These are phyloP conservation scores for Furcasterigmium sp. DNA, from an alignment of 2,329 filamentous ascomycete species.

Conservation along the genomic window DNA sequence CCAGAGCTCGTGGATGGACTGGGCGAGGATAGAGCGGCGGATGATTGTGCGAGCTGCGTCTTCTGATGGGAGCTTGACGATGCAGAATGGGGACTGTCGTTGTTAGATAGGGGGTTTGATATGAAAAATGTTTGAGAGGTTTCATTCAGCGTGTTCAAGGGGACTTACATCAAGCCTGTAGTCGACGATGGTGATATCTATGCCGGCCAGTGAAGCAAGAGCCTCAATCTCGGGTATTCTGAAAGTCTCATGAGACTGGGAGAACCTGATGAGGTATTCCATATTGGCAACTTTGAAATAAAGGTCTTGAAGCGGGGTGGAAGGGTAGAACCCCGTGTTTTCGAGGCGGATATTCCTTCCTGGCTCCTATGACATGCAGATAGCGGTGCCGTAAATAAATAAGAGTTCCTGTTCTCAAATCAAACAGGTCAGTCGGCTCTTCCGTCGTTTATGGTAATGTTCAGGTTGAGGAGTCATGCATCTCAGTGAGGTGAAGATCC, in stretches of 20 bases:
- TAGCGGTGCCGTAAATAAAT: too few relatives aligned
- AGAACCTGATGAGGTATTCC: conserved; percentile 86
- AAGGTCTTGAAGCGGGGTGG: background rate
- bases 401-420: too few relatives aligned
- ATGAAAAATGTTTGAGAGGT: background rate
- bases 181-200: conserved; percentile 66
- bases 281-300: conserved; percentile 30
- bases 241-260: conserved; percentile 88
- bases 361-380: too few relatives aligned
- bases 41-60: conserved; percentile 63
- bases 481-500: too few relatives aligned
- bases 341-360: too few relatives aligned
- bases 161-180: conserved; percentile 68
- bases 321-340: too few relatives aligned
- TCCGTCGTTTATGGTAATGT: too few relatives aligned
- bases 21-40: conserved; percentile 71
- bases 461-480: too few relatives aligned
- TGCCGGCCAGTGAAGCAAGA: conserved; percentile 62
- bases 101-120: conserved; percentile 3
- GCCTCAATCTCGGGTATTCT: conserved; percentile 78
- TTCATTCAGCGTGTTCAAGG: too few relatives aligned
- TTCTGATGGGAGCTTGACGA: conserved; percentile 63
- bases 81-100: conserved; percentile 75
- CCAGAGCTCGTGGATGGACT: conserved; percentile 88
- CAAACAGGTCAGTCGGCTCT: too few relatives aligned